These are phyloP conservation scores for Rubus idaeus DNA, from an alignment of 306 rosid genomes.

Conservation along the genomic window DNA sequence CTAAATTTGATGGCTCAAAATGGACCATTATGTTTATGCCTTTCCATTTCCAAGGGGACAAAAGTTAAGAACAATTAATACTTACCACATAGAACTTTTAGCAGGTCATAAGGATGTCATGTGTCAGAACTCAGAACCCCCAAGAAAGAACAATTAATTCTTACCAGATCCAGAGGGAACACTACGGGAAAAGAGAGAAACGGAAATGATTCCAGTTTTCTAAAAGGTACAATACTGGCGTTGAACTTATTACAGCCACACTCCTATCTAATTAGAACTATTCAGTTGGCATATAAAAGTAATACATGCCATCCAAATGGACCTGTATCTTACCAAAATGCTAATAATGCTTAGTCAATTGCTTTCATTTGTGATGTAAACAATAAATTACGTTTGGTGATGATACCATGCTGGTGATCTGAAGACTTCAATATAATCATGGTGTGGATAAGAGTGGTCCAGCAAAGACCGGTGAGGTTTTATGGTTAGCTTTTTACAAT, in stretches of 20 bases:
- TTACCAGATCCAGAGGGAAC: not conserved
- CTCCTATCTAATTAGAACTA: not conserved
- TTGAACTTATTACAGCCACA: constrained; percentile 11
- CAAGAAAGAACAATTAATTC: not conserved
- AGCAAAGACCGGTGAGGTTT: not conserved
- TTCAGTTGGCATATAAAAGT: not conserved
- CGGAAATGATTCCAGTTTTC: not conserved
- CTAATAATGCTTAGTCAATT: not conserved
- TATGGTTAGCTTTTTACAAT: too few relatives aligned
- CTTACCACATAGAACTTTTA: not conserved
- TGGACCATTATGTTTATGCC: not conserved
- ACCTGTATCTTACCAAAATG: not conserved
- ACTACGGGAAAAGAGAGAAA: not conserved
- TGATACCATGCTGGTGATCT: not conserved
- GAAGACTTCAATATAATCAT: not conserved
- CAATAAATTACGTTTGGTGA: not conserved
- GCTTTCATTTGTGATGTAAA: not conserved
- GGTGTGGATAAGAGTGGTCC: not conserved
- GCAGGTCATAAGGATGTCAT: not conserved
- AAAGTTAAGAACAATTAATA: not conserved
- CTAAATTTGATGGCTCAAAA: constrained; percentile 2
- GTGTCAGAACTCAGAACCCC: not conserved
- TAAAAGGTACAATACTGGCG: not conserved
- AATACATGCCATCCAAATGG: not conserved
- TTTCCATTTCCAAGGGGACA: not conserved